These are phyloP conservation scores for Sanguinoderma infundibulare DNA, from an alignment of 1,284 basidiomycete genomes.

Conservation along the genomic window DNA sequence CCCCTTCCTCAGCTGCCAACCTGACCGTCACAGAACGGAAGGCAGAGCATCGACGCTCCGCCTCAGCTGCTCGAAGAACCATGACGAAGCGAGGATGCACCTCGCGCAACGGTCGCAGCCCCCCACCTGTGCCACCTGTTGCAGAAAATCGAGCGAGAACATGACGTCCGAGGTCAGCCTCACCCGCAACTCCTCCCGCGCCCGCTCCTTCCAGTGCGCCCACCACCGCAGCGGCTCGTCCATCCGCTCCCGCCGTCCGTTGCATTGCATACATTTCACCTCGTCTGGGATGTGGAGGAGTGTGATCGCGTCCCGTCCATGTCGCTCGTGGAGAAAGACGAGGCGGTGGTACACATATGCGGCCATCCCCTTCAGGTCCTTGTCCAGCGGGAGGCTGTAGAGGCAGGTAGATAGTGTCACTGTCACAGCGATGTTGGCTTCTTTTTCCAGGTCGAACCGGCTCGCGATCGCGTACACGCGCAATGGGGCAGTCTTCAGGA, in stretches of 20 bases:
- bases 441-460: conserved; percentile 62
- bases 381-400: conserved; percentile 55
- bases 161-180: conserved; percentile 63
- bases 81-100: conserved; percentile 63
- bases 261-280: conserved; percentile 71
- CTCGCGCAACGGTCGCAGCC: conserved; percentile 64
- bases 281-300: conserved; percentile 50
- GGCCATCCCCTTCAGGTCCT: conserved; percentile 68
- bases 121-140: conserved; percentile 48
- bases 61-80: conserved; percentile 58
- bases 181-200: conserved; percentile 56
- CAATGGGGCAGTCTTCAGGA: conserved; percentile 51
- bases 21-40: conserved; percentile 49
- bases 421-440: conserved; percentile 44
- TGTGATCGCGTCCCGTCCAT: conserved; percentile 51
- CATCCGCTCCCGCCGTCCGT: conserved; percentile 51
- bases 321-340: conserved; percentile 59
- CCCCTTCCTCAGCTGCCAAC: background rate
- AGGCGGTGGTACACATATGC: conserved; percentile 70
- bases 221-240: conserved; percentile 69
- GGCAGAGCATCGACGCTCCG: conserved; percentile 62
- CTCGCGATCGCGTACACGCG: conserved; percentile 75
- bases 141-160: conserved; percentile 64
- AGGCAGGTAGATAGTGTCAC: conserved; percentile 60
- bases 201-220: conserved; percentile 58